phyloP scores from a whole-genome alignment of 345 rosid species.

The Camelina neglecta region DNA sequence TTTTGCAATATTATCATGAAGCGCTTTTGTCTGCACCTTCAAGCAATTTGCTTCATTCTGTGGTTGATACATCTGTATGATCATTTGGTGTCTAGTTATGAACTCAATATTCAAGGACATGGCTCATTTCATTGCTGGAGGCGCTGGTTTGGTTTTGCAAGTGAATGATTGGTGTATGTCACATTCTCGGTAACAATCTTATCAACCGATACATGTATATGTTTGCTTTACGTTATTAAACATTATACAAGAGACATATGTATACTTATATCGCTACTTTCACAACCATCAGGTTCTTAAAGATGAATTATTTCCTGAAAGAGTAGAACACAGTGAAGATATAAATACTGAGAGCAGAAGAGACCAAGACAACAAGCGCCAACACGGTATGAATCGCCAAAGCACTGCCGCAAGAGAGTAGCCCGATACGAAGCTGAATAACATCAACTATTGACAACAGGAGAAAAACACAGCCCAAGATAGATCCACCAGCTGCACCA shows the following conservation, averaged over 20 bases:
- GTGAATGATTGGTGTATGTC: no score
- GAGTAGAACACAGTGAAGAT: conserved; percentile 44
- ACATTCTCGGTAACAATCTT: conserved; percentile 3
- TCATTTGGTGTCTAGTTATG: neutral
- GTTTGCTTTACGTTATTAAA: neutral
- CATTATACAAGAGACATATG: neutral
- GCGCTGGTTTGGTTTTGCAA: neutral
- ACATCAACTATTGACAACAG: conserved; percentile 41
- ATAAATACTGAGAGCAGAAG: conserved; percentile 42
- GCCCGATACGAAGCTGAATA: conserved; percentile 38
- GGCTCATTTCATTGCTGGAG: neutral
- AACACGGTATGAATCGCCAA: conserved; percentile 33
- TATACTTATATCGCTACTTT: neutral
- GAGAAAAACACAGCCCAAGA: conserved; percentile 40
- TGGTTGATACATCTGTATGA: neutral
- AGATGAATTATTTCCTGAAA: conserved; percentile 40
- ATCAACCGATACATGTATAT: neutral
- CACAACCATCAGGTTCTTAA: conserved; percentile 1
- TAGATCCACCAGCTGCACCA: conserved; percentile 42
- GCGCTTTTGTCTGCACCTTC: neutral
- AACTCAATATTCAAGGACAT: neutral
- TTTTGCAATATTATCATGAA: neutral
- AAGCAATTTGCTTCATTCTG: neutral
- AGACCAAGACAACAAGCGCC: conserved; percentile 41
- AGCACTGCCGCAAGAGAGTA: conserved; percentile 40